Evolutionary conservation across 495 filamentous ascomycete genomes (phyloP).

Genomic region (Penicillium coprophilum): DNA sequence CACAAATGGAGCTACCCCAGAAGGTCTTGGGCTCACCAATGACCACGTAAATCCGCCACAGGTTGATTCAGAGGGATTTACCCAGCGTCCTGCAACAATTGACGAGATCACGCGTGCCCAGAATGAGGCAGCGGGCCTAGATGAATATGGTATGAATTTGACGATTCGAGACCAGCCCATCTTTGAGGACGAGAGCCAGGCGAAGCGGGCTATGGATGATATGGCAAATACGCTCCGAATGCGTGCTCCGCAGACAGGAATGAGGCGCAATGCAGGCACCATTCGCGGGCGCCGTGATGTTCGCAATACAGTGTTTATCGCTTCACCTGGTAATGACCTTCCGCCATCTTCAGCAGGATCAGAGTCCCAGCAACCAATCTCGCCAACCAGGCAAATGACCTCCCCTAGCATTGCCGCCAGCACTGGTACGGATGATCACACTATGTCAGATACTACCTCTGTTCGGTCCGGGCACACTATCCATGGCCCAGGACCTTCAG

Average conservation of each 20-base stretch:
- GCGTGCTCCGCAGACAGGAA: conserved; percentile 54
- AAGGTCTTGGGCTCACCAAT: conserved; percentile 21
- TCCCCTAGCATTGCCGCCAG: conserved; percentile 42
- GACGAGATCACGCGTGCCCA: conserved; percentile 85
- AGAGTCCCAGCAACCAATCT: conserved; percentile 30
- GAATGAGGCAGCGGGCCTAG: conserved; percentile 66
- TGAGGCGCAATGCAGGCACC: conserved; percentile 68
- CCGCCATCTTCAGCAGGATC: conserved; percentile 14
- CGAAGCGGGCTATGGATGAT: conserved; percentile 82
- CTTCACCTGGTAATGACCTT: conserved; percentile 40
- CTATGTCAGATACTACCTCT: conserved; percentile 85
- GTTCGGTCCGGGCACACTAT: conserved; percentile 84
- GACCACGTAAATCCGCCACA: conserved; percentile 36
- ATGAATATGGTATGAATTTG: conserved; percentile 79
- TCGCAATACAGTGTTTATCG: conserved; percentile 81
- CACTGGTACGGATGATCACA: conserved; percentile 49
- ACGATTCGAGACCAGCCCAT: conserved; percentile 93
- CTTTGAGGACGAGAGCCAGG: conserved; percentile 85
- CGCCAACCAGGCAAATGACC: conserved; percentile 43
- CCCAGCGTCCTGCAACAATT: conserved; percentile 61
- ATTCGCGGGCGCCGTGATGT: conserved; percentile 88
- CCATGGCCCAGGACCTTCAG: conserved; percentile 58
- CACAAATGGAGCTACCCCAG: conserved; percentile 35
- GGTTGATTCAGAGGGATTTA: conserved; percentile 63
- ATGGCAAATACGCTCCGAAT: conserved; percentile 83